Evolutionary conservation across 2,329 filamentous ascomycete species (phyloP), one percentile per base, ranked within the genome.

Genomic region (Penicillium sp.): DNA sequence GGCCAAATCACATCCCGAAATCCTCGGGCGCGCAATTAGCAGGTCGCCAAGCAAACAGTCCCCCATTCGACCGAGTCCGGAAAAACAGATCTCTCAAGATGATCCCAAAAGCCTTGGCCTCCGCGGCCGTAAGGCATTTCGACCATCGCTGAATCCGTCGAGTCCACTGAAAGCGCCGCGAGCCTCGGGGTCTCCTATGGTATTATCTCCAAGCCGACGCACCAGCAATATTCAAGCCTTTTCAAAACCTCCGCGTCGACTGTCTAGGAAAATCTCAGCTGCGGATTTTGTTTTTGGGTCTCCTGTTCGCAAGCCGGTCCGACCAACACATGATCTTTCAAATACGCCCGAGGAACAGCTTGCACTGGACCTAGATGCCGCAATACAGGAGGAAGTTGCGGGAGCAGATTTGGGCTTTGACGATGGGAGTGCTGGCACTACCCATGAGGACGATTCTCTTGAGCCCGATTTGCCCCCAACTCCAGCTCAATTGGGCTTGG

Each of bases 391-490:
- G 36, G 26, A 47, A 9, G 57, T 60, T 13, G 51, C 51, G 37
- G 60, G 56, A 29, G n/a, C 37, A 9, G 58, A 60, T 34, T 37
- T 53, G 33, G 50, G 49, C 13, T 43, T 46, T 11, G 54, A 59
- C 12, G 54, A 59, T 18, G 44, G 57, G 4, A 58, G 53, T 28
- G 48, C 52, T 37, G 47, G 47, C 27, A 53, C 59, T 7, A 48
- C 61, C 46, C 56, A 62, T n/a, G 60, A 64, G 9, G 66, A 66
- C 13, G 59, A 66, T 5, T 54, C 62, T n/a, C 74, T 74, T 12
- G 82, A 86, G 56, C 83, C 83, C 1, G 81, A 85, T 41, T 72
- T 87, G 4, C 84, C 84, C 11, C 69, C 70, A n/a, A 73, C 70
- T 6, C 70, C 70, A 27, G 69, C 69, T 12, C 65, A 72, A 49